A percentile compares a stretch with the other conserved stretches of the same genome.
These are phyloP conservation scores for Graphium sp. DNA, from an alignment of 2,329 filamentous ascomycete genomes.

Conservation along the genomic window DNA sequence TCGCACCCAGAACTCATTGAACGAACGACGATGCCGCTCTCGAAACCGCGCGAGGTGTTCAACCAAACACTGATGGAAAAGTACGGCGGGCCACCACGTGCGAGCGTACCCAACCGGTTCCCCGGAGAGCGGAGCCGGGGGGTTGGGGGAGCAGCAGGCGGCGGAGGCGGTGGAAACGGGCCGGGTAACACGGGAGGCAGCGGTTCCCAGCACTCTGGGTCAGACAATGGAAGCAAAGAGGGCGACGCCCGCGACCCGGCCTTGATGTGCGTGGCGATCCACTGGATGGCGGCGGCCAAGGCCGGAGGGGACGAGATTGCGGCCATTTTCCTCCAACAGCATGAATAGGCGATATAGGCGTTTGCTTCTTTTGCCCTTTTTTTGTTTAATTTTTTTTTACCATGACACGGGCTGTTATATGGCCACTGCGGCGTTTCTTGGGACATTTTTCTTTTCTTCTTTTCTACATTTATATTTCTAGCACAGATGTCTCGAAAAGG, in stretches of 20 bases:
- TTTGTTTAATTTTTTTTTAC: neutral
- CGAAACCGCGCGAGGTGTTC: slow-evolving; percentile 76
- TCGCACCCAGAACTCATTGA: slow-evolving; percentile 76
- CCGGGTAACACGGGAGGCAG: slow-evolving; percentile 9
- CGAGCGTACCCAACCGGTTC: slow-evolving; percentile 11
- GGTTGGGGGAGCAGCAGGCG: slow-evolving; percentile 10
- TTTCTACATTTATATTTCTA: neutral
- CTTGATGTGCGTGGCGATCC: slow-evolving; percentile 84
- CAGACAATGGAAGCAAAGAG: slow-evolving; percentile 16
- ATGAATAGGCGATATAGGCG: slow-evolving; percentile 14
- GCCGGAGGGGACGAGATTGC: slow-evolving; percentile 77
- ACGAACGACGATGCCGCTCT: slow-evolving; percentile 67
- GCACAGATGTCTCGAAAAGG: no score
- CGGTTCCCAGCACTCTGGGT: slow-evolving; percentile 10
- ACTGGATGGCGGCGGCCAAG: slow-evolving; percentile 91
- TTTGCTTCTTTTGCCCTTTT: neutral
- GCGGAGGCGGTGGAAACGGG: slow-evolving; percentile 7
- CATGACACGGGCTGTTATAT: neutral
- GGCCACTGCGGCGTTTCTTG: neutral
- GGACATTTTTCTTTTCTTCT: neutral
- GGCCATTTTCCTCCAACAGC: slow-evolving; percentile 63
- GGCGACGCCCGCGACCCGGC: slow-evolving; percentile 54
- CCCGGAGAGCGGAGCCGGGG: slow-evolving; percentile 8
- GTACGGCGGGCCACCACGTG: slow-evolving; percentile 23
- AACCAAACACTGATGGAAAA: slow-evolving; percentile 71